Base-by-base conservation (phyloP, 129 eudicot species). In the Silybum marianum region DNA sequence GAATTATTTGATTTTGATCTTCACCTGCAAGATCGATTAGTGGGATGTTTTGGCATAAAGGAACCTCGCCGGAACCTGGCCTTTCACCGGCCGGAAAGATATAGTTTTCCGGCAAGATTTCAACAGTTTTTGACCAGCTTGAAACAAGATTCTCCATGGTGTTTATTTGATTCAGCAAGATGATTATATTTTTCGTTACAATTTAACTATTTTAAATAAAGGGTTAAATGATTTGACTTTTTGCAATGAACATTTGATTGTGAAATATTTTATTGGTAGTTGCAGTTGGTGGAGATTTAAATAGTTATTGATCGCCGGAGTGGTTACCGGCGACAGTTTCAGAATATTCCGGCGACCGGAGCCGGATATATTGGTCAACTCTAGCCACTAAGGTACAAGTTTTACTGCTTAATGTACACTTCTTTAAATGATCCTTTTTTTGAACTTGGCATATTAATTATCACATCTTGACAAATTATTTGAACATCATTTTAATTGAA, bases 131-230 rank as follows among this genome's bases (percentile, higher is more conserved):
- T 66, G 63, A 79, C 89, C 85, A 88, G 78, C 69, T 83, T 60
- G 89, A 88, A 58, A 80, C 85, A 40, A 83, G 81, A 65, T 54
- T 88, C 65, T 77, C 85, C 85, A 83, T 88, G 2, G 54, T 80
- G 28, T 21, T 9, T 38, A 72, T 26, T 13, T 26, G 77, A 67
- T 82, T 54, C 16, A 23, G n/a, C 21, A 68, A 48, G 76, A 68
- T 69, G 51, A 7, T 9, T 32, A 51, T 67, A 10, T 58, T 58
- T 1, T 3, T 13, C 2, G 7, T 16, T 63, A 21, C 58, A 36
- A 14, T 16, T 58, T 78, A 24, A 1, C 18, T 11, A 40, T 8
- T 40, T 18, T 14, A 24, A 24, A 28, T 28, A 28, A 40, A 65
- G 26, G n/a, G 24, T 5, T 24, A 23, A 9, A n/a, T 25, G 7